These are phyloP conservation scores for Candida cerambycidarum DNA, from an alignment of 805 yeast genomes.

Conservation along the genomic window DNA sequence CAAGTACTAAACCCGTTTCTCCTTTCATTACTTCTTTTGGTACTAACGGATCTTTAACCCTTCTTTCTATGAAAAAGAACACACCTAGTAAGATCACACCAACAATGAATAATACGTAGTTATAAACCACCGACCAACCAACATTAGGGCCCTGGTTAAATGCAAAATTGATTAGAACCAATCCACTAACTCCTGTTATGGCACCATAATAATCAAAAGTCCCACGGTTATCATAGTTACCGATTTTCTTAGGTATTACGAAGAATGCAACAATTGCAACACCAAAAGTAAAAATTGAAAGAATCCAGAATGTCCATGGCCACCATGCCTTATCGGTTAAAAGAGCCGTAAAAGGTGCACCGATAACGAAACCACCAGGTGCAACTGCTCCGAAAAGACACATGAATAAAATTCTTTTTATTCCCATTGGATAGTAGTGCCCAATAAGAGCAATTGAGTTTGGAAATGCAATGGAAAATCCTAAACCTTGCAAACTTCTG, in stretches of 20 bases:
- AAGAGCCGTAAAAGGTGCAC: conserved; percentile 27
- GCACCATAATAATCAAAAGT: conserved; percentile 35
- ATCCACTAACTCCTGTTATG: conserved; percentile 55
- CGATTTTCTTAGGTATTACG: conserved; percentile 30
- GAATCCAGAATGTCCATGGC: conserved; percentile 36
- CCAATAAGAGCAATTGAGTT: conserved; percentile 34
- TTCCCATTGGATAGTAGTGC: conserved; percentile 27
- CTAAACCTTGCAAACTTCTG: conserved; percentile 36
- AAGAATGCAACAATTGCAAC: conserved; percentile 21
- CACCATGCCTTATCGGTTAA: conserved; percentile 30
- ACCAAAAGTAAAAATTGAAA: conserved; percentile 20
- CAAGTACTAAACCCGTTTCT: conserved; percentile 49
- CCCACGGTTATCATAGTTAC: conserved; percentile 14
- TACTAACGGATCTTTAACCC: conserved; percentile 50
- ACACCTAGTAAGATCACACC: conserved; percentile 42
- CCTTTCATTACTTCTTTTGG: conserved; percentile 49
- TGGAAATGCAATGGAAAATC: conserved; percentile 36
- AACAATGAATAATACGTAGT: conserved; percentile 55
- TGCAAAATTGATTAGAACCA: conserved; percentile 64
- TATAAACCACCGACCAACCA: conserved; percentile 66
- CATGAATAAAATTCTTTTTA: conserved; percentile 23
- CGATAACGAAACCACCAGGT: conserved; percentile 31
- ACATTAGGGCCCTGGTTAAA: conserved; percentile 77
- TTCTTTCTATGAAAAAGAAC: conserved; percentile 51
- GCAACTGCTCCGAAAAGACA: conserved; percentile 37